A percentile compares a stretch with the other conserved stretches of the same genome.
phyloP scores from a whole-genome alignment of 257 asterid genomes.

The Galeopsis tetrahit region DNA sequence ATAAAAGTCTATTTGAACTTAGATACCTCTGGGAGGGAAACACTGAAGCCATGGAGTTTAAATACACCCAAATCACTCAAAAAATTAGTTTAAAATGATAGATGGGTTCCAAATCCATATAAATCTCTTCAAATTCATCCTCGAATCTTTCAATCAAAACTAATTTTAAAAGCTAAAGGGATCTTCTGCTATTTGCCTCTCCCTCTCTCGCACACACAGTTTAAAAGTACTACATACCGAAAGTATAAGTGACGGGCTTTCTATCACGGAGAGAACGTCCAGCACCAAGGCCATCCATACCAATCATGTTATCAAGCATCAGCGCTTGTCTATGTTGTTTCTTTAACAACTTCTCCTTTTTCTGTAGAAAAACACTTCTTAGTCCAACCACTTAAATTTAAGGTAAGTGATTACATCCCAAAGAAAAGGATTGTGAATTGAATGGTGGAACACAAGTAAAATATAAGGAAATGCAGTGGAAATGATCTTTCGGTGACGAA shows the following conservation, averaged over 20 bases:
- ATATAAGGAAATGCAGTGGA: conserved; percentile 14
- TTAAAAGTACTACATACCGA: conserved; percentile 55
- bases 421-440: conserved; percentile 9
- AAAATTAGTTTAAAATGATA: neutral
- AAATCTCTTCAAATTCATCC: neutral
- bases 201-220: neutral
- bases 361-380: conserved; percentile 54
- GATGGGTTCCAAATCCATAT: neutral
- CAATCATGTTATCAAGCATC: conserved; percentile 80
- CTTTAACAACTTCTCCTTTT: conserved; percentile 85
- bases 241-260: conserved; percentile 90
- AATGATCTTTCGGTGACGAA: conserved; percentile 31
- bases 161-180: neutral
- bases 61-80: neutral
- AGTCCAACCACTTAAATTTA: conserved; percentile 29
- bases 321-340: conserved; percentile 95
- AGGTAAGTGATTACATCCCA: neutral
- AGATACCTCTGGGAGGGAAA: neutral
- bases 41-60: neutral
- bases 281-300: conserved; percentile 69
- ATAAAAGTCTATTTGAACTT: conserved; percentile 14
- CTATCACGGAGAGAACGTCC: conserved; percentile 96
- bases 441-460: conserved; percentile 17
- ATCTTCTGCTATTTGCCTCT: neutral
- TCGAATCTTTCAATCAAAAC: neutral